A percentile compares a stretch with the other conserved stretches of the same genome.
These are phyloP conservation scores for Hypoxylon sp. DNA, from an alignment of 2,329 filamentous ascomycete species.

Conservation along the genomic window DNA sequence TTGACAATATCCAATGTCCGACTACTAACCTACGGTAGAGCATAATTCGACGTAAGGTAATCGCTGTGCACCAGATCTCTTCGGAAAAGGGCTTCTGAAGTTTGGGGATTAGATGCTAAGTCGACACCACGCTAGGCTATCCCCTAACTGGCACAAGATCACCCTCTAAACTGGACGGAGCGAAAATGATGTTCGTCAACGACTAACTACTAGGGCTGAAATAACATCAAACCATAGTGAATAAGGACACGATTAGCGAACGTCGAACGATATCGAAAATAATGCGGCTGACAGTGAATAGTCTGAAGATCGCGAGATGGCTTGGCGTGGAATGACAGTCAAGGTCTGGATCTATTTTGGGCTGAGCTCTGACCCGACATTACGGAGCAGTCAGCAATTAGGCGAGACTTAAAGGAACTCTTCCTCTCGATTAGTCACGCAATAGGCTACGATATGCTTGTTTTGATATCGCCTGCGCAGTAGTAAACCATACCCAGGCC, in stretches of 20 bases:
- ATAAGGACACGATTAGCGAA: neutral
- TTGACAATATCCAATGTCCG: neutral
- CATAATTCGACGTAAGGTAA: neutral
- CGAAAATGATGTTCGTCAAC: neutral
- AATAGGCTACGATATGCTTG: neutral
- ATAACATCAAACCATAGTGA: neutral
- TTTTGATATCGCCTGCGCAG: neutral
- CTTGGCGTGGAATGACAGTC: slow-evolving; percentile 6
- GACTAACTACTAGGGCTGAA: neutral
- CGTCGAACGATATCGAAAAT: neutral
- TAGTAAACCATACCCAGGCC: neutral
- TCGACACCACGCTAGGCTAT: slow-evolving; percentile 1
- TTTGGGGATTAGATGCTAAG: neutral
- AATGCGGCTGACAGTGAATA: slow-evolving; percentile 10
- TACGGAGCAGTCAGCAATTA: neutral
- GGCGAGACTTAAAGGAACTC: neutral
- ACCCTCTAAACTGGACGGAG: neutral
- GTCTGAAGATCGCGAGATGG: slow-evolving; percentile 17
- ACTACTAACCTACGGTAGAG: neutral
- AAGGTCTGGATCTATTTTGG: neutral
- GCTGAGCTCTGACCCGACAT: slow-evolving; percentile 3
- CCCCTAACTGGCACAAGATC: neutral
- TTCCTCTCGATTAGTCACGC: slow-evolving; percentile 2
- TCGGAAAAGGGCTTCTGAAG: neutral
- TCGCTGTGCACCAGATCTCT: neutral